Conservation (phyloP, 768 basidiomycete species). For the Mycena rosella region DNA sequence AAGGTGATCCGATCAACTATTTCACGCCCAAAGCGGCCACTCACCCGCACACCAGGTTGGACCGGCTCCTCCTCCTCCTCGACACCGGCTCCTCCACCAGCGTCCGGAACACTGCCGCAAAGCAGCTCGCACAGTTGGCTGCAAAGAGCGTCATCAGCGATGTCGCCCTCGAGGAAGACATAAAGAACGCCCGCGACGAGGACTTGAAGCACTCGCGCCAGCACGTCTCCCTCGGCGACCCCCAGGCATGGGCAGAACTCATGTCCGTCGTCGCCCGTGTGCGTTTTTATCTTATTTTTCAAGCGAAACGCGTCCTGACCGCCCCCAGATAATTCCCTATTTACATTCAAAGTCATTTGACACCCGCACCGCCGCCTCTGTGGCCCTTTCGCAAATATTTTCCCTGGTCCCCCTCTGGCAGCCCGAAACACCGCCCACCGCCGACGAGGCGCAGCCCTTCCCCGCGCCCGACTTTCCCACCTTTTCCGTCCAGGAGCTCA, state of each 20-base stretch:
- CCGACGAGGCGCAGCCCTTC: slow-evolving; percentile 44
- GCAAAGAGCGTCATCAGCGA: slow-evolving; percentile 87
- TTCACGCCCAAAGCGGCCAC: not conserved
- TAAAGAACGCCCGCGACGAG: slow-evolving; percentile 75
- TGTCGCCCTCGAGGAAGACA: slow-evolving; percentile 83
- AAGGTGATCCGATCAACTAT: slow-evolving; percentile 1
- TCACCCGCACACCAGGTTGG: slow-evolving; percentile 71
- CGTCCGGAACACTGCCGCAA: slow-evolving; percentile 95
- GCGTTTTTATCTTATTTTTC: slow-evolving; percentile 37
- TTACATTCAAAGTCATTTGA: slow-evolving; percentile 94
- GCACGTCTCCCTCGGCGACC: slow-evolving; percentile 70
- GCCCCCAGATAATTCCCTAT: slow-evolving; percentile 84
- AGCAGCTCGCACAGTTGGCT: slow-evolving; percentile 94
- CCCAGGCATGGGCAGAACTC: slow-evolving; percentile 90
- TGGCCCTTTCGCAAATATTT: slow-evolving; percentile 90
- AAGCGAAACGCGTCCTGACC: slow-evolving; percentile 9
- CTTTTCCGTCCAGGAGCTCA: slow-evolving; percentile 82
- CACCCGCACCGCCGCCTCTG: slow-evolving; percentile 90
- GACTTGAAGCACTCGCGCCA: slow-evolving; percentile 76
- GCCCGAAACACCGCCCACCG: slow-evolving; percentile 50
- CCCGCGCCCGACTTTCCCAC: slow-evolving; percentile 72
- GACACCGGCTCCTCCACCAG: slow-evolving; percentile 94
- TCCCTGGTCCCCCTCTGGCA: slow-evolving; percentile 86
- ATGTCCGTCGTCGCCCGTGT: slow-evolving; percentile 93
- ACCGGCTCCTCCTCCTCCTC: slow-evolving; percentile 94